Evolutionary conservation across 2,329 filamentous ascomycete species (phyloP).

Genomic region (Colletotrichum lupini): DNA sequence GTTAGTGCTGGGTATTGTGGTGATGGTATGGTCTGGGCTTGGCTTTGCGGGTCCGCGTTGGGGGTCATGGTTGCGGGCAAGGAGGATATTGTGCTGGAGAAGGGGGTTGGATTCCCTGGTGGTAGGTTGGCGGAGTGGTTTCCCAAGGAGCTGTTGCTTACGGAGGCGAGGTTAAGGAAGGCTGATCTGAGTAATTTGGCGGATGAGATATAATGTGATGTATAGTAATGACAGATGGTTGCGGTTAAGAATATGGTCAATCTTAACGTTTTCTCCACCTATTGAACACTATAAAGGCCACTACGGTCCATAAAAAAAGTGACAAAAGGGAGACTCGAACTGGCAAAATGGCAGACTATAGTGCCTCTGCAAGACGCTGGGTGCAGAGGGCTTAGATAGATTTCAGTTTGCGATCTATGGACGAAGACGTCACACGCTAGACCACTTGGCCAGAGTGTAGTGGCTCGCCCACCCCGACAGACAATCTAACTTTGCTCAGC

Average conservation of each 20-base stretch:
- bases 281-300: not conserved
- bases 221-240: not conserved
- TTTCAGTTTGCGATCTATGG: too few species aligned
- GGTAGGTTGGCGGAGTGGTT: slow-evolving; percentile 54
- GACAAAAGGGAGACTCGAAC: not conserved
- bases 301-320: too few species aligned
- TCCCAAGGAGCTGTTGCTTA: slow-evolving; percentile 48
- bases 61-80: slow-evolving; percentile 57
- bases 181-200: slow-evolving; percentile 50
- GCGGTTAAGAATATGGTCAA: not conserved
- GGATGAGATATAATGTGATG: slow-evolving; percentile 35
- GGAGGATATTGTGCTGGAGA: slow-evolving; percentile 44
- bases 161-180: slow-evolving; percentile 47
- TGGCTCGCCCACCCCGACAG: too few species aligned
- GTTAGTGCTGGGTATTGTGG: slow-evolving; percentile 63
- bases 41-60: slow-evolving; percentile 60
- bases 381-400: too few species aligned
- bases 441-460: too few species aligned
- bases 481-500: too few species aligned
- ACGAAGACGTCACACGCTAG: too few species aligned
- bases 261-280: not conserved
- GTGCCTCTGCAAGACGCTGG: too few species aligned
- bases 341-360: too few species aligned
- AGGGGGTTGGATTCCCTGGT: slow-evolving; percentile 47
- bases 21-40: slow-evolving; percentile 65